These are phyloP conservation scores for Coriaria nepalensis DNA, from an alignment of 306 rosid genomes.

Conservation along the genomic window DNA sequence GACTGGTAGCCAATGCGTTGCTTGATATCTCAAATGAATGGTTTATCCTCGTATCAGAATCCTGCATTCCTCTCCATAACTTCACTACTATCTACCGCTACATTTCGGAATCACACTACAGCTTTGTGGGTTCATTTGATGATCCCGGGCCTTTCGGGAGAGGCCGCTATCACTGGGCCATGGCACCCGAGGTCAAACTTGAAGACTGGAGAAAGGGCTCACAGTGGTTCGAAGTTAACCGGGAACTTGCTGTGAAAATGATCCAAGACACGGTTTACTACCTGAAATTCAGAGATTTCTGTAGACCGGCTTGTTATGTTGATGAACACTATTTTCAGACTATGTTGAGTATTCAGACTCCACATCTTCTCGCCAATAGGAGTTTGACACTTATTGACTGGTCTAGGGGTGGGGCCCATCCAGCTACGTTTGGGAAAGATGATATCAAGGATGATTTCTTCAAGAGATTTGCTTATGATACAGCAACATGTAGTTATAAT, in stretches of 20 bases:
- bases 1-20: constrained; percentile 87
- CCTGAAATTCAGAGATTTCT: constrained; percentile 56
- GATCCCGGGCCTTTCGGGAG: constrained; percentile 88
- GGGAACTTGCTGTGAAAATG: constrained; percentile 53
- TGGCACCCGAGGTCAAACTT: constrained; percentile 81
- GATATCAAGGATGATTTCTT: constrained; percentile 73
- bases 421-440: constrained; percentile 81
- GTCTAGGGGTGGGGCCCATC: constrained; percentile 99
- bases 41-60: constrained; percentile 83
- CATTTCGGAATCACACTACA: constrained; percentile 58
- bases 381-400: constrained; percentile 87
- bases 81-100: constrained; percentile 62
- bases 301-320: constrained; percentile 77
- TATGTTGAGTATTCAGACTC: constrained; percentile 58
- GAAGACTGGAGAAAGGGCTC: constrained; percentile 89
- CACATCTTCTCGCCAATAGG: constrained; percentile 73
- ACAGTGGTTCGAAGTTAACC: constrained; percentile 86
- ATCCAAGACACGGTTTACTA: constrained; percentile 61
- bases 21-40: constrained; percentile 92
- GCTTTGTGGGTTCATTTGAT: constrained; percentile 82
- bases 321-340: constrained; percentile 99
- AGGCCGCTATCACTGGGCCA: constrained; percentile 65
- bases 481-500: constrained; percentile 62
- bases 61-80: constrained; percentile 88
- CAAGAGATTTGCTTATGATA: constrained; percentile 41